phyloP scores from a whole-genome alignment of 1,284 basidiomycete species.

The Cutaneotrichosporon spelunceum region DNA sequence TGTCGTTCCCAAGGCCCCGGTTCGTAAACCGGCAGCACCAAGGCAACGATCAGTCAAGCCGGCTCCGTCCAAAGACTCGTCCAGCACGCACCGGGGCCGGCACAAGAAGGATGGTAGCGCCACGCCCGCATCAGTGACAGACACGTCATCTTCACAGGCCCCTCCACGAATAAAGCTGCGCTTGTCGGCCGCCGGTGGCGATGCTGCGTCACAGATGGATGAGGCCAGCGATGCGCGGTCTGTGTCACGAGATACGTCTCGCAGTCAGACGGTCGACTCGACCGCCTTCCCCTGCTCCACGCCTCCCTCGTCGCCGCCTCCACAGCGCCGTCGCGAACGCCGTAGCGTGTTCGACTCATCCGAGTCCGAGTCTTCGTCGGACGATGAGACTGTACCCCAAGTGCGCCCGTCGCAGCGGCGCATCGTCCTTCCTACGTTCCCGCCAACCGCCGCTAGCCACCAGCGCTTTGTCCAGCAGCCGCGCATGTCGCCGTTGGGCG shows the following conservation, averaged over 20 bases:
- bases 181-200: slow-evolving; percentile 5
- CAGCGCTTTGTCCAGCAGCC: slow-evolving; percentile 16
- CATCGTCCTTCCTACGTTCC: slow-evolving; percentile 16
- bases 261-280: slow-evolving; percentile 17
- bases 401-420: slow-evolving; percentile 20
- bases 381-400: slow-evolving; percentile 31
- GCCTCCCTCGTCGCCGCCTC: slow-evolving; percentile 3
- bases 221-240: slow-evolving; percentile 18
- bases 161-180: slow-evolving; percentile 23
- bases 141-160: slow-evolving; percentile 6
- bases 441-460: slow-evolving; percentile 8
- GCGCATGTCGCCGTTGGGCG: slow-evolving; percentile 31
- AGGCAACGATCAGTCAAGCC: slow-evolving; percentile 24
- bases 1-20: slow-evolving; percentile 39
- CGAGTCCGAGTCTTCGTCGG: slow-evolving; percentile 40
- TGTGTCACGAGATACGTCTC: slow-evolving; percentile 17
- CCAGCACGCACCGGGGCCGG: slow-evolving; percentile 10
- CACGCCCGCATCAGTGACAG: slow-evolving; percentile 6
- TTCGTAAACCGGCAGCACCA: slow-evolving; percentile 35
- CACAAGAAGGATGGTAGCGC: slow-evolving; percentile 10
- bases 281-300: slow-evolving; percentile 7
- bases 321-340: slow-evolving; percentile 5
- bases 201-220: neutral
- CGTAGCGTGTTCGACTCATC: slow-evolving; percentile 36
- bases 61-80: slow-evolving; percentile 7